phyloP scores from a whole-genome alignment of 106 monocot genomes.

The Narthecium ossifragum region DNA sequence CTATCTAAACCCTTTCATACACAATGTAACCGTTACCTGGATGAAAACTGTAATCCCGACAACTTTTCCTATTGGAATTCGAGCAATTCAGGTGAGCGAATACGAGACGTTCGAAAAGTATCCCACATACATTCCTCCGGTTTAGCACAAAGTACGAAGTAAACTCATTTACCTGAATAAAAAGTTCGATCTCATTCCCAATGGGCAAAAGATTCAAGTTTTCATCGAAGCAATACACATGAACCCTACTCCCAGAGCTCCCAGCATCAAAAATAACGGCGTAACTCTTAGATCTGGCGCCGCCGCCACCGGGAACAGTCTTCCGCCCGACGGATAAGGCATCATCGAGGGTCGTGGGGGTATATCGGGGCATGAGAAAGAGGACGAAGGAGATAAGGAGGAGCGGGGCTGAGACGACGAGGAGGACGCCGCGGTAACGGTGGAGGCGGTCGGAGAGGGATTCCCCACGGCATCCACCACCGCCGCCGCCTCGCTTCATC shows the following conservation, averaged over 20 bases:
- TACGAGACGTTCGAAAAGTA: too few species aligned
- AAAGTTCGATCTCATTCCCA: conserved; percentile 12
- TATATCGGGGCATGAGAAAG: conserved; percentile 58
- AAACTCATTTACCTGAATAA: conserved; percentile 1
- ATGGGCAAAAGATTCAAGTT: conserved; percentile 19
- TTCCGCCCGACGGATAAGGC: conserved; percentile 19
- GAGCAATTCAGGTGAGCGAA: too few species aligned
- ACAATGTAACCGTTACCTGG: too few species aligned
- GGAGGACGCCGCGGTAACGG: conserved; percentile 49
- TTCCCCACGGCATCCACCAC: conserved; percentile 28
- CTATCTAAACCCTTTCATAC: too few species aligned
- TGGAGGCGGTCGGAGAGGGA: conserved; percentile 46
- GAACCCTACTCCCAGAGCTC: conserved; percentile 31
- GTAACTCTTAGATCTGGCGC: conserved; percentile 9
- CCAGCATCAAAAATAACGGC: conserved; percentile 45
- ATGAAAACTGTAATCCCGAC: too few species aligned
- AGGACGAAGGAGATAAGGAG: conserved; percentile 64
- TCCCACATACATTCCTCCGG: too few species aligned
- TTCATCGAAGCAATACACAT: conserved; percentile 36
- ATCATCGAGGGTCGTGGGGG: neutral
- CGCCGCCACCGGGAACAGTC: conserved; percentile 3
- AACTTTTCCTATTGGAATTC: too few species aligned
- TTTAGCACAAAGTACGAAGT: too few species aligned
- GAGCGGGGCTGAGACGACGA: conserved; percentile 45
- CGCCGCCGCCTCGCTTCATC: conserved; percentile 44